Base-by-base conservation (phyloP, 495 filamentous ascomycete genomes). In the Podospora anserina region DNA sequence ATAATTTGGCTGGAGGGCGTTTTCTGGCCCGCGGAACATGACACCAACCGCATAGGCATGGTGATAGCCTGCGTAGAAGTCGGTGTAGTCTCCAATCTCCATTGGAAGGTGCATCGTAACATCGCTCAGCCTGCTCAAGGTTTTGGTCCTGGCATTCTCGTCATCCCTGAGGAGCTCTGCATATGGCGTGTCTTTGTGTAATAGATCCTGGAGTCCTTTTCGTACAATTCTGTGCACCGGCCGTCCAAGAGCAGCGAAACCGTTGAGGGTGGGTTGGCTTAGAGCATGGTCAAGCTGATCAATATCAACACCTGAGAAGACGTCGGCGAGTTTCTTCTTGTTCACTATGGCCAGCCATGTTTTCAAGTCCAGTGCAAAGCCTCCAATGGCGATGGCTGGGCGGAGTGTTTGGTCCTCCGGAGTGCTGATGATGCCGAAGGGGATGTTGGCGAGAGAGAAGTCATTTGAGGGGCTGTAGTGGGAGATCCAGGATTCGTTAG, bases 41-140 rank as follows among this genome's bases (percentile, higher is more conserved):
- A 84, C 83, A 1, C 92, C 90, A n/a, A 90, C 85, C 66, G 91
- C 90, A 81, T 88, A 90, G 54, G 94, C 94, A 79, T 98, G 94
- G 74, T 97, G 89, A 64, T 89, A 79, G 28, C 94, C 94, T n/a
- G 91, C 94, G 79, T 92, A 98, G 82, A 98, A 98, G 79, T 98
- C 94, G 15, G 94, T 96, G 79, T 98, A 98, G 76, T 97, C 93
- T n/a, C 92, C 91, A 65, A 97, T 93, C 39, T 85, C 83, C 87
- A 98, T 88, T 5, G 94, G 94, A 16, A 97, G 76, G 67, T 96
- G 91, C 76, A 87, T 91, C 65, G 80, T 85, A 27, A 93, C 88
- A 4, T 84, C 77, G 0, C 86, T 81, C 72, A 84, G 88, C 2
- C 84, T 83, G 1, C 90, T 26, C 9, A 84, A 69, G 3, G 73